Base-by-base conservation (phyloP, 768 basidiomycete genomes). In the Hortiboletus flavorubellus region DNA sequence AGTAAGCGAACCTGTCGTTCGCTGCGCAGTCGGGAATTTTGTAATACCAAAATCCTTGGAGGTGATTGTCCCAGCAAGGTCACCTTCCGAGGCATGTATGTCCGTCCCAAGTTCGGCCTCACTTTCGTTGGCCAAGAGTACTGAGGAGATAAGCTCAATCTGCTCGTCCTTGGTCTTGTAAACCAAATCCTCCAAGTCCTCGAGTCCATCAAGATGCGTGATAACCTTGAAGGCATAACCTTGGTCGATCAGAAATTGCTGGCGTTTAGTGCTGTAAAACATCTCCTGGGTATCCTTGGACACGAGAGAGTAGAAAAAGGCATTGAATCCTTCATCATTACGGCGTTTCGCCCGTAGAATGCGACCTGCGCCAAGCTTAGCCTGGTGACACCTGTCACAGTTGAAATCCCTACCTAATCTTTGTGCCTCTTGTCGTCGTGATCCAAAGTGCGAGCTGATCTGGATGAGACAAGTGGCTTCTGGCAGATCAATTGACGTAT, bases 221-320 rank as follows among this genome's bases (percentile, higher is more conserved):
- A 99, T 98, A 50, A 99, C 96, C 73, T 98, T 98, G 84, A 99
- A 99, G 7, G 96, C 91, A 73, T 99, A 99, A 3, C 97, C 96
- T 73, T 98, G 95, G 68, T 99, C 97, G 66, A 99, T 96, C 62
- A 99, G 76, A 75, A 99, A 99, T 67, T 98, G 94, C 67, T 98
- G 97, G 15, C 97, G 86, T 74, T 99, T 99, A 4, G 97, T 96
- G 69, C 92, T 95, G 79, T 98, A 99, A 73, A 87, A 99, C 93
- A 98, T 98, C 74, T 98, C 97, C 67, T 97, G 93, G 5, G 96
- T 99, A 74, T 98, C 96, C 72, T 97, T 97, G 26, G 95, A 98
- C 34, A 99, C 97, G 8, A 99, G 84, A 33, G 97, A 98, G 72
- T 99, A 99, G 75, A 99, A 99, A 76, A 98, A 99, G 23, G 97